Evolutionary conservation across 1,139 yeast genomes (phyloP).

Genomic region (Yamadazyma songkhlaensis): DNA sequence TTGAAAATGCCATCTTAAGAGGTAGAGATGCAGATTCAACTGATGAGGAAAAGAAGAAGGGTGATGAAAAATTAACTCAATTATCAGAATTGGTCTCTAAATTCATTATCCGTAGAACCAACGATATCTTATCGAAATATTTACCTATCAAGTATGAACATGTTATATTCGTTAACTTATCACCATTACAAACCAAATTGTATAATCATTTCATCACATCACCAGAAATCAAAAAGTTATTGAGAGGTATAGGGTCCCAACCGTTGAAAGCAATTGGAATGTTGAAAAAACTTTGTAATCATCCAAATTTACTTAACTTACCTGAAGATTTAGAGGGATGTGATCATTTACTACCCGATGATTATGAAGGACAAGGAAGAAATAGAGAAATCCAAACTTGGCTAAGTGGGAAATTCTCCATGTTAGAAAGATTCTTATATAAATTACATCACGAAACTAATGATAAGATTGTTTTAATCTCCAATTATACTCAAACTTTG

Average conservation of each 20-base stretch:
- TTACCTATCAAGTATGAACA: slow-evolving; percentile 95
- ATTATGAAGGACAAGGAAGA: slow-evolving; percentile 51
- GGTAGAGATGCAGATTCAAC: slow-evolving; percentile 92
- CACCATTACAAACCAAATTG: slow-evolving; percentile 71
- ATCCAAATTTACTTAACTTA: slow-evolving; percentile 78
- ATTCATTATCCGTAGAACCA: slow-evolving; percentile 91
- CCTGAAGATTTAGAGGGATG: slow-evolving; percentile 77
- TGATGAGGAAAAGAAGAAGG: slow-evolving; percentile 69
- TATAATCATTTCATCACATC: slow-evolving; percentile 78
- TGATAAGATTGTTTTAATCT: slow-evolving; percentile 90
- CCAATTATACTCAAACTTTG: slow-evolving; percentile 91
- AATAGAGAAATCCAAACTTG: slow-evolving; percentile 58
- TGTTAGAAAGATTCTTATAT: slow-evolving; percentile 70
- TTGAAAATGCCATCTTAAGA: slow-evolving; percentile 72
- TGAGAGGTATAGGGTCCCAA: slow-evolving; percentile 75
- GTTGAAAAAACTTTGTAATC: slow-evolving; percentile 86
- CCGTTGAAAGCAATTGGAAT: slow-evolving; percentile 90
- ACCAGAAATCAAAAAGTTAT: slow-evolving; percentile 68
- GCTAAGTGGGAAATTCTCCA: slow-evolving; percentile 61
- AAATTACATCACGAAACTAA: slow-evolving; percentile 77
- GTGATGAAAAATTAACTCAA: slow-evolving; percentile 71
- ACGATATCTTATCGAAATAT: slow-evolving; percentile 90
- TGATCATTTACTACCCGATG: slow-evolving; percentile 68
- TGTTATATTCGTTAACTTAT: slow-evolving; percentile 82
- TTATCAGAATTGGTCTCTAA: slow-evolving; percentile 77